These are phyloP conservation scores for Kodamaea sp. DNA, from an alignment of 1,139 yeast species.

Conservation along the genomic window DNA sequence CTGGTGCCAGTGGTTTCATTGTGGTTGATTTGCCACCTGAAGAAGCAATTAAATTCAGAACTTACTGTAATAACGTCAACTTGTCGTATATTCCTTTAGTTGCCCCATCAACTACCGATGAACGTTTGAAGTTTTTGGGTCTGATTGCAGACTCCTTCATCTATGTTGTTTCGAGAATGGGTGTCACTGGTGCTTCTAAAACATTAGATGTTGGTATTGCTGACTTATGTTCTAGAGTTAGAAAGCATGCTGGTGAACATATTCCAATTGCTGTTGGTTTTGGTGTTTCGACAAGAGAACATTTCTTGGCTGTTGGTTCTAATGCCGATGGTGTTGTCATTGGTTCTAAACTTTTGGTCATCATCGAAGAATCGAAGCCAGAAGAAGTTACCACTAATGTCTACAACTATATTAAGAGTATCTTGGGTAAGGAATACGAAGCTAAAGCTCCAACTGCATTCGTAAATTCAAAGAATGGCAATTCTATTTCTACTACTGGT, in stretches of 20 bases:
- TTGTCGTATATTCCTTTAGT: constrained; percentile 87
- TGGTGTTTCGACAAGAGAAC: constrained; percentile 93
- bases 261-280: constrained; percentile 95
- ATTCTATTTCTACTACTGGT: constrained; percentile 21
- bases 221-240: constrained; percentile 68
- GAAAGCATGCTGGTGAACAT: constrained; percentile 56
- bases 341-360: constrained; percentile 78
- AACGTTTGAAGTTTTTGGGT: constrained; percentile 72
- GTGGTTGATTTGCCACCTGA: constrained; percentile 97
- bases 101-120: constrained; percentile 95
- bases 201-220: constrained; percentile 63
- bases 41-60: constrained; percentile 87
- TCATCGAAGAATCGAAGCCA: constrained; percentile 59
- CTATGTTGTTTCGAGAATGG: constrained; percentile 96
- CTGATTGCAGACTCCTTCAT: constrained; percentile 91
- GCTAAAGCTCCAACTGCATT: constrained; percentile 31
- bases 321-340: constrained; percentile 93
- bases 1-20: constrained; percentile 94
- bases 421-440: constrained; percentile 59
- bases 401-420: constrained; percentile 61
- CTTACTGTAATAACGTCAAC: constrained; percentile 61
- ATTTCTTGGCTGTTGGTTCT: constrained; percentile 73
- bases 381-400: constrained; percentile 63
- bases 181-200: constrained; percentile 87
- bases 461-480: constrained; percentile 24